Conservation (phyloP, 192 early-diverging fungal species). For the Coemansia umbellata region DNA sequence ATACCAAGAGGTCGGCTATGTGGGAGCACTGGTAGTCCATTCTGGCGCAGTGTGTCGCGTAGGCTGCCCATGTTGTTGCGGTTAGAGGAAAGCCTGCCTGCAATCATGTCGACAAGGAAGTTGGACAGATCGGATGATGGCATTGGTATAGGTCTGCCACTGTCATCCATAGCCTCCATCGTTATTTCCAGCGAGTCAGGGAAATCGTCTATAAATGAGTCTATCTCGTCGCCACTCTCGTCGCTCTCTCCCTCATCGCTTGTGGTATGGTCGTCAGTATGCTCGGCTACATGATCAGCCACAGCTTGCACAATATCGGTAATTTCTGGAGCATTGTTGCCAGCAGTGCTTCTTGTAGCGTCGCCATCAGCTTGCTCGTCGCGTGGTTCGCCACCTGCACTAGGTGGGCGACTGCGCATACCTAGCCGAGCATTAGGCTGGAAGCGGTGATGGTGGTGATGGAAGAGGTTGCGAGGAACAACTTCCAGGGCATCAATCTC, state of each 20-base stretch:
- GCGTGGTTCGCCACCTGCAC: constrained; percentile 6
- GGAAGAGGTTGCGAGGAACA: constrained; percentile 11
- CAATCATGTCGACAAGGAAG: constrained; percentile 33
- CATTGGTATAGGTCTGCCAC: neutral
- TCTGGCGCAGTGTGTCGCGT: constrained; percentile 1
- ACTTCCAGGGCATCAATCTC: constrained; percentile 12
- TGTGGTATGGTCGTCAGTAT: constrained; percentile 4
- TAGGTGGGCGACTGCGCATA: constrained; percentile 16
- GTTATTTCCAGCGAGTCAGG: constrained; percentile 35
- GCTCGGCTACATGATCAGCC: constrained; percentile 7
- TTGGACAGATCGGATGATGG: constrained; percentile 8
- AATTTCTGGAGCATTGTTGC: neutral
- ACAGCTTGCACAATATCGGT: constrained; percentile 1
- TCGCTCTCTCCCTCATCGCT: constrained; percentile 15
- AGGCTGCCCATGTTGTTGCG: constrained; percentile 3
- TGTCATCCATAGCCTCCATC: constrained; percentile 39
- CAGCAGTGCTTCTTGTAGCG: neutral
- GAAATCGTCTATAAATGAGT: constrained; percentile 29
- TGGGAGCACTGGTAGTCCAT: neutral
- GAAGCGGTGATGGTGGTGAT: constrained; percentile 10
- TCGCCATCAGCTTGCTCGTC: neutral
- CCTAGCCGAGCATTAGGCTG: neutral
- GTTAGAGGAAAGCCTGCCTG: constrained; percentile 1
- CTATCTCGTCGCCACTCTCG: constrained; percentile 28
- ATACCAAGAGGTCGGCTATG: constrained; percentile 21